Evolutionary conservation across 2,329 filamentous ascomycete genomes (phyloP).

Genomic region (Eutypella sp.): DNA sequence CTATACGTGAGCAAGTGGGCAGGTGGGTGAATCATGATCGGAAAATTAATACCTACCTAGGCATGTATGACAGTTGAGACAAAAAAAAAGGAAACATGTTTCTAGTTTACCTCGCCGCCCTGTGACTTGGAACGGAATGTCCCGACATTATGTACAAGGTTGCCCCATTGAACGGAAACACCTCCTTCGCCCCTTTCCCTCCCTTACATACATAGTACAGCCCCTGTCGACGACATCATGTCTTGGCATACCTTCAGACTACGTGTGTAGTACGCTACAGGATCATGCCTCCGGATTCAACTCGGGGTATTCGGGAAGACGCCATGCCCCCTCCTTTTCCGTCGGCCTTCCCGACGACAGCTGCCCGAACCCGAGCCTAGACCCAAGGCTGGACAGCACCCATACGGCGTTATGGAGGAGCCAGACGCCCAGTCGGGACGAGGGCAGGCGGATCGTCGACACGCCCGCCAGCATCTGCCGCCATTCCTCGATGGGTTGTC

Average conservation of each 20-base stretch:
- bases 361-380: constrained; percentile 1
- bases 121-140: too few relatives aligned
- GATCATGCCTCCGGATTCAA: constrained; percentile 6
- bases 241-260: too few relatives aligned
- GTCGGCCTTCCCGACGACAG: background rate
- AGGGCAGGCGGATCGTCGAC: constrained; percentile 3
- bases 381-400: constrained; percentile 3
- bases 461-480: constrained; percentile 3
- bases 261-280: too few relatives aligned
- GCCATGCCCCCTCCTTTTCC: constrained; percentile 2
- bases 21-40: too few relatives aligned
- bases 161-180: too few relatives aligned
- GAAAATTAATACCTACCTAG: background rate
- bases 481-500: constrained; percentile 4
- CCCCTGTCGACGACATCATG: too few relatives aligned
- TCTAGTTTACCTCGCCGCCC: too few relatives aligned
- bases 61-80: background rate
- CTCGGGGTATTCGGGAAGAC: constrained; percentile 11
- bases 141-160: too few relatives aligned
- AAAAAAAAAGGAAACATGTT: too few relatives aligned
- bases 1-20: too few relatives aligned
- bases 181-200: too few relatives aligned
- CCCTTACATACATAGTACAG: too few relatives aligned
- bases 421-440: constrained; percentile 7
- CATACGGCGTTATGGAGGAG: constrained; percentile 5